Evolutionary conservation across 371 early-diverging fungal species (phyloP), one percentile per base, ranked within the genome.

Genomic region (Parasitella parasitica): DNA sequence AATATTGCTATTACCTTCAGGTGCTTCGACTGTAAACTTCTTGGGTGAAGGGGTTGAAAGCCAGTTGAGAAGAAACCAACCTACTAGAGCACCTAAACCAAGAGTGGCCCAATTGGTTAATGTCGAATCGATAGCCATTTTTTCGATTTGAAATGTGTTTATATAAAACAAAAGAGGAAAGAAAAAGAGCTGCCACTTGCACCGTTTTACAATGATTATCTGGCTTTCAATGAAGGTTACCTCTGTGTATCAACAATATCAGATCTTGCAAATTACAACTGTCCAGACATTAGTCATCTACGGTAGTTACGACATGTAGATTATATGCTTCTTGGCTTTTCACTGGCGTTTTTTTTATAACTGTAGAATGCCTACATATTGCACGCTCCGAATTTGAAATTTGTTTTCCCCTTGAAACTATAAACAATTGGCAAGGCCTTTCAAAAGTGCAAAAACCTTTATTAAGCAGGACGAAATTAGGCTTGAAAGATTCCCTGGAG

Each of bases 1-100:
- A 37, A 36, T 16, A n/a, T 59, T 16, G 26, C 35, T 32, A 41
- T 55, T 62, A 80, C 80, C 75, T 54, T 67, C 71, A 54, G 80
- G 80, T 34, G 57, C 61, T 28, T 63, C 32, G 1, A 80, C 80
- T 18, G 61, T 57, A 34, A 80, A 80, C 59, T 64, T 67, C 36
- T 75, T 67, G 2, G 67, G 67, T 24, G 72, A 69, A 16, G 72
- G 74, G n/a, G 63, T 57, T 24, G 73, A 56, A 3, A 72, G 24
- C 72, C 71, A 73, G 16, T 67, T 63, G 1, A 77, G 36, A 12
- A 70, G 9, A 9, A 73, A 39, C 57, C 70, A 77, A 37, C 77
- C 71, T 20, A 73, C 50, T 35, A 73, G 22, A n/a, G 72, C 72
- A 27, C 74, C 76, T 13, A 64, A 15, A 48, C 63, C 70, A 27